phyloP scores from a whole-genome alignment of 2,329 filamentous ascomycete species.

The Ascochyta lentis region DNA sequence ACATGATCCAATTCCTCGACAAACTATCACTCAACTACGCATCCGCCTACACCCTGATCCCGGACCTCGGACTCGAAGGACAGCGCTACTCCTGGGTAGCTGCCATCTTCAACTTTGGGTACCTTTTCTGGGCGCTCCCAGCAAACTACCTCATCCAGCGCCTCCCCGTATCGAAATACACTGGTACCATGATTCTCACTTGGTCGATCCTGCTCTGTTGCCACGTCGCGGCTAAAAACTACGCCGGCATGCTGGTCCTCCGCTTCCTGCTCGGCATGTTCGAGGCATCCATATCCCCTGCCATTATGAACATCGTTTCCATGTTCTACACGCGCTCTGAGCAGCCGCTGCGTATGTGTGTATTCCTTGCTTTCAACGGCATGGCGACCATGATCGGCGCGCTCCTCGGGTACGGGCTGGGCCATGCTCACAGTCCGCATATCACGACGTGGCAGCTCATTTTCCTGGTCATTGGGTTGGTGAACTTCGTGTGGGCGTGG shows the following conservation, averaged over 20 bases:
- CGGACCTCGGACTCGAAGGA: slow-evolving; percentile 46
- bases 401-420: slow-evolving; percentile 46
- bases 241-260: slow-evolving; percentile 44
- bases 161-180: slow-evolving; percentile 47
- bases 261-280: slow-evolving; percentile 49
- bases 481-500: slow-evolving; percentile 47
- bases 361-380: slow-evolving; percentile 52
- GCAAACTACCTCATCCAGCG: slow-evolving; percentile 50
- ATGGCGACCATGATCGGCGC: slow-evolving; percentile 49
- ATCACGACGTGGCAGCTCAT: slow-evolving; percentile 48
- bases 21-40: slow-evolving; percentile 53
- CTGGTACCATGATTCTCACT: slow-evolving; percentile 46
- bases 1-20: slow-evolving; percentile 57
- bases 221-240: slow-evolving; percentile 48
- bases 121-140: slow-evolving; percentile 52
- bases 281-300: slow-evolving; percentile 44
- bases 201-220: slow-evolving; percentile 58
- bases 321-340: slow-evolving; percentile 48
- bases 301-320: slow-evolving; percentile 49
- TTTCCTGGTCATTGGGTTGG: slow-evolving; percentile 47
- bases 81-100: slow-evolving; percentile 52
- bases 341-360: slow-evolving; percentile 54
- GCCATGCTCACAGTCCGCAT: slow-evolving; percentile 33
- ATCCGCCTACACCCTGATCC: slow-evolving; percentile 46
- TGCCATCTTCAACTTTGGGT: slow-evolving; percentile 55